These are phyloP conservation scores for Chaetoceros muelleri DNA, from an alignment of 108 stramenopile species.

Conservation along the genomic window DNA sequence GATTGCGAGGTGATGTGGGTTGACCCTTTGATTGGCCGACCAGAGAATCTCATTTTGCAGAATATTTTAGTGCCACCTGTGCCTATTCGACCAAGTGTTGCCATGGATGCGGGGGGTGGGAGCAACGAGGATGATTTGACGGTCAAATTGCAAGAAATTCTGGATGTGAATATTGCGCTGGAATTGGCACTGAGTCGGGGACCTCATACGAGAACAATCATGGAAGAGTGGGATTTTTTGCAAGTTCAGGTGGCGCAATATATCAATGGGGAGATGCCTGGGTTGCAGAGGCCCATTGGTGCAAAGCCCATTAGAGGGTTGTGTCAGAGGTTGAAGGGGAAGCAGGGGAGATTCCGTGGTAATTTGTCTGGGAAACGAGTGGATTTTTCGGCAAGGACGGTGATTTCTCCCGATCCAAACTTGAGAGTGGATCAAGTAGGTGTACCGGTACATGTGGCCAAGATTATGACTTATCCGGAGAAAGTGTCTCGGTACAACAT, in stretches of 20 bases:
- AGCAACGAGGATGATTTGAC: conserved; percentile 98
- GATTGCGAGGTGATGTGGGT: conserved; percentile 95
- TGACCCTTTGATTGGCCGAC: conserved; percentile 80
- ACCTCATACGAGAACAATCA: conserved; percentile 83
- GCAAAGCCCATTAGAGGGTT: conserved; percentile 93
- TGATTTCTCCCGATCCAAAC: conserved; percentile 98
- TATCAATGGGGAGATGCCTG: conserved; percentile 95
- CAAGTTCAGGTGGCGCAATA: conserved; percentile 94
- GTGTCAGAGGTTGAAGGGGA: conserved; percentile 94
- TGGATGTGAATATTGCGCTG: conserved; percentile 92
- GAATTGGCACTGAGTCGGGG: conserved; percentile 78
- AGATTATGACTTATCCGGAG: conserved; percentile 96
- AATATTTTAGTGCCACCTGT: conserved; percentile 94
- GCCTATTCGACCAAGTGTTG: conserved; percentile 98
- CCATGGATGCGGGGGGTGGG: conserved; percentile 95
- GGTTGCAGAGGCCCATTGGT: conserved; percentile 77
- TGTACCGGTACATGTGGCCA: conserved; percentile 91
- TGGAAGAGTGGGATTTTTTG: conserved; percentile 95
- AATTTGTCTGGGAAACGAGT: conserved; percentile 98
- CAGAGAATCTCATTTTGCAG: conserved; percentile 90
- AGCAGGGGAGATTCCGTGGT: conserved; percentile 95
- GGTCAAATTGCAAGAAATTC: conserved; percentile 94
- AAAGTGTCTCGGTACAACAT: conserved; percentile 92
- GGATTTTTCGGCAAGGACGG: conserved; percentile 96
- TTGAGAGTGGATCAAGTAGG: conserved; percentile 92